Percentiles rank a stretch among this genome's conserved stretches.
Evolutionary conservation across 768 basidiomycete species (phyloP).

Genomic region (Phaeotremella skinneri): DNA sequence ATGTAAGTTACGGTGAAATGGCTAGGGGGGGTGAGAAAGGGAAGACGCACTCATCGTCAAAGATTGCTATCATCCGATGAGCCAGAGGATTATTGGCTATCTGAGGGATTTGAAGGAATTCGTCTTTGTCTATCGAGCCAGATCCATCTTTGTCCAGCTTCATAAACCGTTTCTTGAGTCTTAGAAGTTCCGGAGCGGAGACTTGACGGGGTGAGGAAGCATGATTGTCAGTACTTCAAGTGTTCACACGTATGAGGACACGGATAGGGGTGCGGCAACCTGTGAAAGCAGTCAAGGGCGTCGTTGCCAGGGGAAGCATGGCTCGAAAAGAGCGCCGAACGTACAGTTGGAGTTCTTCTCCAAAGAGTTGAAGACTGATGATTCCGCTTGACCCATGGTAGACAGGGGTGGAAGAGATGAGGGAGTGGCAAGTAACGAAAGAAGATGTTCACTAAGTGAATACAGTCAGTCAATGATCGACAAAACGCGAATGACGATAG

Average conservation of each 20-base stretch:
- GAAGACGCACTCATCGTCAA: conserved; percentile 88
- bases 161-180: conserved; percentile 98
- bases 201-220: conserved; percentile 57
- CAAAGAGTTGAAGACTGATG: conserved; percentile 98
- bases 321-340: conserved; percentile 48
- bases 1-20: too few species aligned
- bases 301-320: not conserved
- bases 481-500: too few species aligned
- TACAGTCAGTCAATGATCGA: too few species aligned
- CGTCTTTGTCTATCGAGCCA: conserved; percentile 96
- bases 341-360: conserved; percentile 94
- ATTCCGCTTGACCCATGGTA: conserved; percentile 57
- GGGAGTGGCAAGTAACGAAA: too few species aligned
- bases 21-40: not conserved
- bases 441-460: too few species aligned
- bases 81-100: conserved; percentile 97
- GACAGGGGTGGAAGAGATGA: too few species aligned
- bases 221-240: conserved; percentile 7
- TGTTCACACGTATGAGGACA: not conserved
- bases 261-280: not conserved
- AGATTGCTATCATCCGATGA: conserved; percentile 97
- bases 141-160: conserved; percentile 98
- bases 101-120: conserved; percentile 97
- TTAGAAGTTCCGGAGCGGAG: conserved; percentile 87
- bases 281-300: not conserved